Conservation (phyloP, 176 grass and related monocot genomes). For the Musa troglodytarum region DNA sequence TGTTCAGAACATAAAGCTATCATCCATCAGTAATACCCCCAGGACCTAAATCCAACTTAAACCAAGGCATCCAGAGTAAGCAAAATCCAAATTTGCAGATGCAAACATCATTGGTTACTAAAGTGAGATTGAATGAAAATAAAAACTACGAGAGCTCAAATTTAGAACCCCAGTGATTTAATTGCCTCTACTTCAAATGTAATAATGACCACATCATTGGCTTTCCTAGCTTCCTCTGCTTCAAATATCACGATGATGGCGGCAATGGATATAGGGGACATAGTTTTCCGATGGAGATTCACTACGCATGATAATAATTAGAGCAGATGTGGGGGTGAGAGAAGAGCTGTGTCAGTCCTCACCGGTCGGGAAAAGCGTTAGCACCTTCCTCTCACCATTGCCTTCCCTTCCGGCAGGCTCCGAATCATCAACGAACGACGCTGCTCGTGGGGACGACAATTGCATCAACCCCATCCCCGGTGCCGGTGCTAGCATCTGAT, state of each 20-base stretch:
- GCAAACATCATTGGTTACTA: neutral
- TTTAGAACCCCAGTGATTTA: too few species aligned
- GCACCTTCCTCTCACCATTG: constrained; percentile 7
- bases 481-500: constrained; percentile 1
- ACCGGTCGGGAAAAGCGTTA: constrained; percentile 21
- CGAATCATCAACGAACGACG: constrained; percentile 3
- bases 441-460: neutral
- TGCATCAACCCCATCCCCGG: constrained; percentile 4
- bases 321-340: neutral
- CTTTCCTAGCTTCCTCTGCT: neutral
- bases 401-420: constrained; percentile 1
- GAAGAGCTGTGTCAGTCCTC: constrained; percentile 11
- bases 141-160: too few species aligned
- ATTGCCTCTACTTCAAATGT: too few species aligned
- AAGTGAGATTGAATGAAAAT: neutral
- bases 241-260: neutral
- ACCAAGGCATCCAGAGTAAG: neutral
- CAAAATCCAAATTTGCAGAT: neutral
- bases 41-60: neutral
- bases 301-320: neutral
- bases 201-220: too few species aligned
- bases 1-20: too few species aligned
- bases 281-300: neutral
- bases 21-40: neutral
- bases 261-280: neutral